Evolutionary conservation across 768 basidiomycete genomes (phyloP).

Genomic region (Tylopilus subfusipes): DNA sequence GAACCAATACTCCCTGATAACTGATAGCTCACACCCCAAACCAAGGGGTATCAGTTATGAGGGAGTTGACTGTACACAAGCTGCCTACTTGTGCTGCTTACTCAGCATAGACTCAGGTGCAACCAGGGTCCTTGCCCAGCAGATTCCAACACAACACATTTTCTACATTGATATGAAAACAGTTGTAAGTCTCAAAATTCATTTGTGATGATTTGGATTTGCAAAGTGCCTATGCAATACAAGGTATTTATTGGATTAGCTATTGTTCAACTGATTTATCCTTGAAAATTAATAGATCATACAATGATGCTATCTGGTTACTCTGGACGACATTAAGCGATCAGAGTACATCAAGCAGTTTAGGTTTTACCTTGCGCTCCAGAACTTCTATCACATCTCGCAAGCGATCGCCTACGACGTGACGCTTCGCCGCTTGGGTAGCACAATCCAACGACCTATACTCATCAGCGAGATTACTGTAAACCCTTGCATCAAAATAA

Average conservation of each 20-base stretch:
- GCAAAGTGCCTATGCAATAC: neutral
- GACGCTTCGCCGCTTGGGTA: conserved; percentile 75
- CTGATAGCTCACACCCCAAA: too few relatives aligned
- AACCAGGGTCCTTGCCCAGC: too few relatives aligned
- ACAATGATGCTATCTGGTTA: conserved; percentile 90
- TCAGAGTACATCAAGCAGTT: neutral
- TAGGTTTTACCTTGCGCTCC: conserved; percentile 75
- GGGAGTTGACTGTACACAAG: too few relatives aligned
- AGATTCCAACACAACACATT: too few relatives aligned
- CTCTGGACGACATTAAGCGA: conserved; percentile 47
- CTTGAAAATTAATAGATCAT: conserved; percentile 76
- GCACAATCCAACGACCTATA: conserved; percentile 88
- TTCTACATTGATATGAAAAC: too few relatives aligned
- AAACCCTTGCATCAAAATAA: conserved; percentile 56
- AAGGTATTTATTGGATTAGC: neutral
- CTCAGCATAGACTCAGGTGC: too few relatives aligned
- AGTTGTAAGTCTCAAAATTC: too few relatives aligned
- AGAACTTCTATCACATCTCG: conserved; percentile 88
- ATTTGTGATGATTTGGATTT: too few relatives aligned
- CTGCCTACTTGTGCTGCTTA: too few relatives aligned
- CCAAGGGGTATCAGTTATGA: too few relatives aligned
- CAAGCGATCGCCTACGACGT: conserved; percentile 83
- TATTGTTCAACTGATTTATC: conserved; percentile 48
- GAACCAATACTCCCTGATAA: too few relatives aligned
- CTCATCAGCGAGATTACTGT: conserved; percentile 86